These are phyloP conservation scores for Starmerella apis DNA, from an alignment of 805 yeast genomes.

Conservation along the genomic window DNA sequence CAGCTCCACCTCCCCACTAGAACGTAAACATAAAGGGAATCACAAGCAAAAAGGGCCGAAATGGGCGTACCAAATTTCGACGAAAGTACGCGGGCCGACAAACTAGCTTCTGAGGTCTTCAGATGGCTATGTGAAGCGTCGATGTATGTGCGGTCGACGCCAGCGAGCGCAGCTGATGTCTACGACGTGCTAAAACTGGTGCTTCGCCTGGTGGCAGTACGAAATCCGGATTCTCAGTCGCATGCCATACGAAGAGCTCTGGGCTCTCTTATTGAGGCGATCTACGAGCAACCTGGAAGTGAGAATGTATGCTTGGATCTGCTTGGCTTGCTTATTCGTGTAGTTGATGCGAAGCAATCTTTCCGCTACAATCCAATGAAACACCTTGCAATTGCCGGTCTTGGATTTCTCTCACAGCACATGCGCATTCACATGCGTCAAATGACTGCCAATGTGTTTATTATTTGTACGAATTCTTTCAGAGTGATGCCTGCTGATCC, in stretches of 20 bases:
- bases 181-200: slow-evolving; percentile 18
- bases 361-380: slow-evolving; percentile 23
- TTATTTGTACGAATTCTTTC: slow-evolving; percentile 20
- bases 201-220: slow-evolving; percentile 20
- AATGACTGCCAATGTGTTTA: slow-evolving; percentile 21
- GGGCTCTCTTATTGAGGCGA: slow-evolving; percentile 20
- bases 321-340: slow-evolving; percentile 18
- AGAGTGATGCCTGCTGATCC: slow-evolving; percentile 14
- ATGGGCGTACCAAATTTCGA: slow-evolving; percentile 17
- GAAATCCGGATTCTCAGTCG: slow-evolving; percentile 23
- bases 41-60: background rate
- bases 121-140: slow-evolving; percentile 22
- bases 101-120: slow-evolving; percentile 16
- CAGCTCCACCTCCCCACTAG: background rate
- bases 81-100: slow-evolving; percentile 19
- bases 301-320: slow-evolving; percentile 18
- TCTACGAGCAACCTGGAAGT: slow-evolving; percentile 13
- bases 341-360: slow-evolving; percentile 20
- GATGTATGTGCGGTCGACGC: slow-evolving; percentile 13
- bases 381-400: slow-evolving; percentile 22
- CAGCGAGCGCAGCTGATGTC: slow-evolving; percentile 12
- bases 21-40: background rate
- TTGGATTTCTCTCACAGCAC: slow-evolving; percentile 18
- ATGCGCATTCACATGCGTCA: slow-evolving; percentile 19
- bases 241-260: slow-evolving; percentile 22